Evolutionary conservation across 2,329 filamentous ascomycete genomes (phyloP), one percentile per base, ranked within the genome.

Genomic region (Ceratocystiopsis brevicomis): DNA sequence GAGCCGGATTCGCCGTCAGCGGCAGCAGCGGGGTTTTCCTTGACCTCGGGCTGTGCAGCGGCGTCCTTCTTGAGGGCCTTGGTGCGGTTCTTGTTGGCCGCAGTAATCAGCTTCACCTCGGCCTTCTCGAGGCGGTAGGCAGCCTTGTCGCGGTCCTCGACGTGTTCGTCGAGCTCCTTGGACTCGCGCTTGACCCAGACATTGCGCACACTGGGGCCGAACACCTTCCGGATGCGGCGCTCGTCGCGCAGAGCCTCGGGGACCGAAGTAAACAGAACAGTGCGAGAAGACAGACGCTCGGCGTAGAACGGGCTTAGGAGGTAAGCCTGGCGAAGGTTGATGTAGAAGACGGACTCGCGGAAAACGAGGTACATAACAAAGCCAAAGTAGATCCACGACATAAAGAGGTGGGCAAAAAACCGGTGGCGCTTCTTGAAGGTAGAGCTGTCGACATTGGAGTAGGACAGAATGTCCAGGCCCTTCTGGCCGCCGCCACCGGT

Each of bases 321-420:
- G 63, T 92, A 96, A 1, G 88, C 88, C 62, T 96, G 90, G 50
- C 88, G 82, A 42, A 98, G 63, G 54, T 93, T 94, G 64, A 96
- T 85, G 61, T 86, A 93, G 70, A 80, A 96, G 53, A 98, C 79
- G 55, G 78, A 78, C 61, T 98, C 90, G 49, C 90, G 76, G 35
- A 85, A 86, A 44, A 98, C 76, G 52, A 85, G 81, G 61, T 83
- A 90, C 59, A 96, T 79, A 50, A 96, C 69, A 56, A 96, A 96
- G 39, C 73, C 74, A 59, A 81, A 86, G 61, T 84, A 96, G 41
- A 87, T 59, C 75, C 84, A 94, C 1, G 78, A 76, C 43, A 86
- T 66, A 42, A 83, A 71, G n/a, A 73, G 73, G 57, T 94, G 85
- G 0, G 86, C 88, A 58, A 81, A 95, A 58, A 83, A 79, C 50